phyloP scores from a whole-genome alignment of 2,329 filamentous ascomycete species.

The Stagonosporopsis chrysanthemi region DNA sequence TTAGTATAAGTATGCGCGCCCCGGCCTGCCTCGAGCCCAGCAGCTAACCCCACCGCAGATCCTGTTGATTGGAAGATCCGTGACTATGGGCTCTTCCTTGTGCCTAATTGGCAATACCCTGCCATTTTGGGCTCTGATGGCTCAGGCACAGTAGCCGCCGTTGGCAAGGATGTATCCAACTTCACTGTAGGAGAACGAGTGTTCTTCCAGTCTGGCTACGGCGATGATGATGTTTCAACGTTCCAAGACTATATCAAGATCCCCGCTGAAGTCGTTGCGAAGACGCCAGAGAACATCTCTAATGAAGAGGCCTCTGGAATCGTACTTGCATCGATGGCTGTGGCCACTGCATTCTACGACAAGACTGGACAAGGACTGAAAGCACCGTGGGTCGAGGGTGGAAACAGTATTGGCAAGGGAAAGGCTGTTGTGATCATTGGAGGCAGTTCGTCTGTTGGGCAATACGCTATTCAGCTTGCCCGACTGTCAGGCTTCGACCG shows the following conservation, averaged over 20 bases:
- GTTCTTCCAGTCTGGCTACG: constrained; percentile 35
- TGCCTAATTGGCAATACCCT: constrained; percentile 49
- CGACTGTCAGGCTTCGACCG: constrained; percentile 45
- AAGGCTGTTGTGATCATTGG: constrained; percentile 50
- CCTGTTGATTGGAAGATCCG: constrained; percentile 56
- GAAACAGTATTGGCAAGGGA: constrained; percentile 9
- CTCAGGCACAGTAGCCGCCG: constrained; percentile 53
- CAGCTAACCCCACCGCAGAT: constrained; percentile 26
- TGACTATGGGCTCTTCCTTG: constrained; percentile 51
- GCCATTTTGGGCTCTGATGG: constrained; percentile 55
- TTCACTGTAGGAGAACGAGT: constrained; percentile 39
- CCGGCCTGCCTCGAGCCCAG: no score
- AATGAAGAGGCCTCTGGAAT: constrained; percentile 17
- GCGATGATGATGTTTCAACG: constrained; percentile 38
- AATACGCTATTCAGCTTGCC: constrained; percentile 48
- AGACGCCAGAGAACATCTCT: constrained; percentile 36
- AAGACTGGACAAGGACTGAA: constrained; percentile 15
- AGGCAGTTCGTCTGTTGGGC: constrained; percentile 48
- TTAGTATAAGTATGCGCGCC: constrained; percentile 51
- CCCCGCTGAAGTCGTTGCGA: constrained; percentile 27
- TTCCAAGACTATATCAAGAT: constrained; percentile 28
- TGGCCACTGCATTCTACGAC: constrained; percentile 14
- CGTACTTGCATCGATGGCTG: constrained; percentile 15
- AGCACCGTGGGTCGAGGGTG: constrained; percentile 25
- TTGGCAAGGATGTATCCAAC: constrained; percentile 49